Conservation (phyloP, 495 filamentous ascomycete genomes). For the Tetracladium setigerum region DNA sequence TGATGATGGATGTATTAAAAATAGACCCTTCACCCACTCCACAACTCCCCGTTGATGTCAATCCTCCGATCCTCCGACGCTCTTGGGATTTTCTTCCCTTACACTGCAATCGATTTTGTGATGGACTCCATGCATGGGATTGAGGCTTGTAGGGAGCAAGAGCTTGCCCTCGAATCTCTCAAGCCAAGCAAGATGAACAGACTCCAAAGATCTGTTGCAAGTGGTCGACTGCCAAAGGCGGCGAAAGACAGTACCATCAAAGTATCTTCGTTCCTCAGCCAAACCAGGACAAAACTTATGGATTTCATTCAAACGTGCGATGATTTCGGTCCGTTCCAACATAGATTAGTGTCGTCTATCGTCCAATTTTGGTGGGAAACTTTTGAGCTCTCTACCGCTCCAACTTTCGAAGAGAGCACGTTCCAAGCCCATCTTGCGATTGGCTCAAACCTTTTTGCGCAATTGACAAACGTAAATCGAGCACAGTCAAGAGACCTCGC, state of each 20-base stretch:
- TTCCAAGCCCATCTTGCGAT: conserved; percentile 45
- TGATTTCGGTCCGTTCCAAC: conserved; percentile 5
- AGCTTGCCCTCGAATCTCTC: conserved; percentile 26
- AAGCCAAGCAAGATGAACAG: conserved; percentile 59
- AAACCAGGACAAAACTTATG: conserved; percentile 14
- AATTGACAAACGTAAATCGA: neutral
- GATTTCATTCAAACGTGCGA: neutral
- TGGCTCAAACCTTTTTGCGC: conserved; percentile 9
- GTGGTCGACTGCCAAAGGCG: conserved; percentile 46
- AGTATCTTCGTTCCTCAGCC: conserved; percentile 31
- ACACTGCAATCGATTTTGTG: conserved; percentile 40
- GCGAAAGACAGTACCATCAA: conserved; percentile 57
- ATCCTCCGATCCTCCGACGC: conserved; percentile 26
- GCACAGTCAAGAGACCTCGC: neutral
- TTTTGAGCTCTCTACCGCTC: conserved; percentile 33
- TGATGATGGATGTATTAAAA: conserved; percentile 26
- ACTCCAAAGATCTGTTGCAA: conserved; percentile 59
- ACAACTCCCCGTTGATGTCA: conserved; percentile 50
- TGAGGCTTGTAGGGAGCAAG: conserved; percentile 25
- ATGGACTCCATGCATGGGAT: conserved; percentile 33
- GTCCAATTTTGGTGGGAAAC: conserved; percentile 53
- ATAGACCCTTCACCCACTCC: conserved; percentile 56
- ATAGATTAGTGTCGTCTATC: conserved; percentile 32
- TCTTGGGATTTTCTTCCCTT: conserved; percentile 35
- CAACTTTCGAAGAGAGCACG: conserved; percentile 41